Percentiles rank a stretch among this genome's conserved stretches.
Conservation (phyloP, 2,329 filamentous ascomycete species). For the Aspergillus japonicus region DNA sequence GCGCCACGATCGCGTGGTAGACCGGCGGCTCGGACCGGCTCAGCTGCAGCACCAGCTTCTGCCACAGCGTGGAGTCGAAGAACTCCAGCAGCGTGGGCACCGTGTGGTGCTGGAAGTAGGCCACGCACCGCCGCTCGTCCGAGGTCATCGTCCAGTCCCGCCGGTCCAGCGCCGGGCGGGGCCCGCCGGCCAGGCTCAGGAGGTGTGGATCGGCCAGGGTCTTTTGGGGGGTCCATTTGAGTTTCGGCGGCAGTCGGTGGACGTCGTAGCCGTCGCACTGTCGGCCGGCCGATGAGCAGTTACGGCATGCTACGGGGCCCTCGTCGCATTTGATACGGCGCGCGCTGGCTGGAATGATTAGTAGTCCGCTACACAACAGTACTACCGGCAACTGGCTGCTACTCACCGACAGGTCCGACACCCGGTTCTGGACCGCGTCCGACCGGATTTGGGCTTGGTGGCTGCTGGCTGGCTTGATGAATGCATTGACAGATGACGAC, state of each 20-base stretch:
- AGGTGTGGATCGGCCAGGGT: too few relatives aligned
- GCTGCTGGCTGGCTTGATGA: neutral
- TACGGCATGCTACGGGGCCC: too few relatives aligned
- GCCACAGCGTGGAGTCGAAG: constrained; percentile 7
- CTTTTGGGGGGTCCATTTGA: too few relatives aligned
- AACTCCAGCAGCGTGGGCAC: neutral
- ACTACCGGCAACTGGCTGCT: neutral
- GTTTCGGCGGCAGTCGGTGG: too few relatives aligned
- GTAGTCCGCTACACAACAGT: neutral
- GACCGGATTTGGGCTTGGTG: neutral
- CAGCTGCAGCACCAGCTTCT: constrained; percentile 6
- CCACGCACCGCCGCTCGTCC: constrained; percentile 22
- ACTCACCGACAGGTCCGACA: constrained; percentile 6
- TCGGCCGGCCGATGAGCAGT: too few relatives aligned
- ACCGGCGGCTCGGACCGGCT: constrained; percentile 1
- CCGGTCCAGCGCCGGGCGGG: too few relatives aligned
- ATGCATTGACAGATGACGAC: too few relatives aligned
- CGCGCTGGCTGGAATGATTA: neutral
- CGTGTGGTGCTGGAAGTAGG: constrained; percentile 7
- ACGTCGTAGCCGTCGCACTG: too few relatives aligned
- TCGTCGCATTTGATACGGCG: too few relatives aligned
- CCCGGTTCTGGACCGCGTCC: neutral
- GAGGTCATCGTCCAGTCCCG: constrained; percentile 17
- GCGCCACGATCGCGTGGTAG: constrained; percentile 8
- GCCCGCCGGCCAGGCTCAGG: too few relatives aligned